Evolutionary conservation across 139 green algal genomes (phyloP).

Genomic region (Tetraselmis striata): DNA sequence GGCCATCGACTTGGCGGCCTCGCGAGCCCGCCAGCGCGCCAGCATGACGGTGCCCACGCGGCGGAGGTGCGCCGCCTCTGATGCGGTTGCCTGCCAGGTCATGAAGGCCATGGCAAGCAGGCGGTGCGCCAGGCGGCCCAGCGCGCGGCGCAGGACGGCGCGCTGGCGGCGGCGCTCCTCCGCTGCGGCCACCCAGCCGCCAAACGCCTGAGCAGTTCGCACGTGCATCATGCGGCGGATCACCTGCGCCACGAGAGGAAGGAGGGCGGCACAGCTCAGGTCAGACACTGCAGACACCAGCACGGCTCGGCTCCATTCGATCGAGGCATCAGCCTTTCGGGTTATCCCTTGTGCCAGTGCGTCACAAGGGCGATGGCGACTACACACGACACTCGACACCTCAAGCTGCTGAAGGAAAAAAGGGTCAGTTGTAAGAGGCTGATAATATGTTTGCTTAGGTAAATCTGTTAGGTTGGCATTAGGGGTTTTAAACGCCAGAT

Average conservation of each 20-base stretch:
- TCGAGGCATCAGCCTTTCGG: too few relatives aligned
- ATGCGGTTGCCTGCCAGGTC: slow-evolving; percentile 9
- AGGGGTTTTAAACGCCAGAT: too few relatives aligned
- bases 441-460: too few relatives aligned
- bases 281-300: too few relatives aligned
- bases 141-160: not conserved
- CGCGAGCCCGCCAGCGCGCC: not conserved
- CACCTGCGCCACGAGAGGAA: not conserved
- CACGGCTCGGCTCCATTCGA: too few relatives aligned
- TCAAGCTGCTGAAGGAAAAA: too few relatives aligned
- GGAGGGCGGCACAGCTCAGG: too few relatives aligned
- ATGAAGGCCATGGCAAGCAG: slow-evolving; percentile 11
- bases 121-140: not conserved
- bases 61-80: not conserved
- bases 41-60: not conserved
- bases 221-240: not conserved
- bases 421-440: too few relatives aligned
- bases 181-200: slow-evolving; percentile 2
- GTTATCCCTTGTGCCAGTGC: too few relatives aligned
- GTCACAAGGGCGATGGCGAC: too few relatives aligned
- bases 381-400: too few relatives aligned
- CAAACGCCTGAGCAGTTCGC: not conserved
- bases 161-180: not conserved
- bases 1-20: not conserved
- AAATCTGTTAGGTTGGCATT: too few relatives aligned